Conservation (phyloP, 2,329 filamentous ascomycete species). For the Paracorniculantispora psalliotae region DNA sequence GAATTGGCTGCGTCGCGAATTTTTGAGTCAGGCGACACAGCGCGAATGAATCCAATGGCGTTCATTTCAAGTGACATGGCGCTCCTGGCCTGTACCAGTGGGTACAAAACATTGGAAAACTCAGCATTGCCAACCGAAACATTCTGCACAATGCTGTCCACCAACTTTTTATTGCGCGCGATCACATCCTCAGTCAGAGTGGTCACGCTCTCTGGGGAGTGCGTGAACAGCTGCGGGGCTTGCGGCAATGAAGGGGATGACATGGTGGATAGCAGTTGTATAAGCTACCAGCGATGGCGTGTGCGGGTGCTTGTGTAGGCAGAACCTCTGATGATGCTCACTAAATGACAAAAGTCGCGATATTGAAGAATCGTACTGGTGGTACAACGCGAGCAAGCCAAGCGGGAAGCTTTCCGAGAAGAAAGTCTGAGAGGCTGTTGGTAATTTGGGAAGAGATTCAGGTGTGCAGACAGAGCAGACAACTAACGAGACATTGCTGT, state of each 20-base stretch:
- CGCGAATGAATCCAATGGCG: conserved; percentile 70
- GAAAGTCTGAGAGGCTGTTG: too few relatives aligned
- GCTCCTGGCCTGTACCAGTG: conserved; percentile 67
- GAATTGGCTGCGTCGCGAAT: conserved; percentile 66
- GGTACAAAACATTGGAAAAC: conserved; percentile 44
- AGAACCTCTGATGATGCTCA: too few relatives aligned
- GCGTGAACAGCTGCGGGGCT: conserved; percentile 64
- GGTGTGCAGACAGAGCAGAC: too few relatives aligned
- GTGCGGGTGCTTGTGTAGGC: too few relatives aligned
- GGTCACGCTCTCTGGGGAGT: conserved; percentile 59
- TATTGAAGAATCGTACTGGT: too few relatives aligned
- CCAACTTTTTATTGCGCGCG: conserved; percentile 51
- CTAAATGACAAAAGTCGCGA: too few relatives aligned
- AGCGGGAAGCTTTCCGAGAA: too few relatives aligned
- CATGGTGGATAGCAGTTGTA: neutral
- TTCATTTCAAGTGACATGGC: conserved; percentile 48
- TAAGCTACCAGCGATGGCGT: too few relatives aligned
- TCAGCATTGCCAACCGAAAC: conserved; percentile 41
- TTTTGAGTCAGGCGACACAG: conserved; percentile 59
- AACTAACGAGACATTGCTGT: too few relatives aligned
- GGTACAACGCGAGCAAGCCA: too few relatives aligned
- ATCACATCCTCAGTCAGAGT: conserved; percentile 58
- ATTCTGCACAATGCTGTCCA: conserved; percentile 58
- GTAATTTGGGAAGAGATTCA: too few relatives aligned
- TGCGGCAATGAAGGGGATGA: conserved; percentile 50